Percentiles rank a stretch among this genome's conserved stretches.
Conservation (phyloP, 2,329 filamentous ascomycete species). For the Sphaceloma murrayae region DNA sequence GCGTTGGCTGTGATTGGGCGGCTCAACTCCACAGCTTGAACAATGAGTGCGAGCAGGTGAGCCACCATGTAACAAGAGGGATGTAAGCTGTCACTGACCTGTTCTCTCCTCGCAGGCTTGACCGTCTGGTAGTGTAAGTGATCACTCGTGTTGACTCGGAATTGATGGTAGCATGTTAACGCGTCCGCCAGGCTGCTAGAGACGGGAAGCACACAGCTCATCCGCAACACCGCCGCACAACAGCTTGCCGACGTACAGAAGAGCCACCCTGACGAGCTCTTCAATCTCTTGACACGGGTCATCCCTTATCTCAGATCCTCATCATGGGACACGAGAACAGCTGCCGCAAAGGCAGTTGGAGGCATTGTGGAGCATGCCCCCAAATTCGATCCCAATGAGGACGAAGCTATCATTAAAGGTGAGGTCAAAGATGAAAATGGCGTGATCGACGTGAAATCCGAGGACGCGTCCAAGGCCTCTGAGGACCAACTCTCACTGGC, state of each 20-base stretch:
- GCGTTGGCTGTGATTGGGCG: constrained; percentile 17
- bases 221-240: constrained; percentile 92
- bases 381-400: constrained; percentile 76
- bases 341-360: constrained; percentile 85
- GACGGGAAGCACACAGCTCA: constrained; percentile 91
- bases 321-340: constrained; percentile 92
- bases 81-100: constrained; percentile 17
- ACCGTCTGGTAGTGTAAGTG: constrained; percentile 31
- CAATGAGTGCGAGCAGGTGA: constrained; percentile 21
- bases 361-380: constrained; percentile 87
- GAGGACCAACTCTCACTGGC: constrained; percentile 62
- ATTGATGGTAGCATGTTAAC: constrained; percentile 12
- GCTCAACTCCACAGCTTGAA: constrained; percentile 9
- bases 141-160: constrained; percentile 3
- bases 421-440: constrained; percentile 34
- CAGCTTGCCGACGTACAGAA: constrained; percentile 98
- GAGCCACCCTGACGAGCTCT: constrained; percentile 92
- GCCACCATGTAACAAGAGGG: constrained; percentile 13
- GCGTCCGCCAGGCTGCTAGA: constrained; percentile 68
- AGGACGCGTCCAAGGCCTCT: constrained; percentile 24
- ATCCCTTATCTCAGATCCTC: constrained; percentile 93
- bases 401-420: constrained; percentile 48
- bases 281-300: constrained; percentile 85
- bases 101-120: constrained; percentile 26
- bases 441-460: constrained; percentile 1